Evolutionary conservation across 805 yeast species (phyloP).

Genomic region (Teunomyces tritomae): DNA sequence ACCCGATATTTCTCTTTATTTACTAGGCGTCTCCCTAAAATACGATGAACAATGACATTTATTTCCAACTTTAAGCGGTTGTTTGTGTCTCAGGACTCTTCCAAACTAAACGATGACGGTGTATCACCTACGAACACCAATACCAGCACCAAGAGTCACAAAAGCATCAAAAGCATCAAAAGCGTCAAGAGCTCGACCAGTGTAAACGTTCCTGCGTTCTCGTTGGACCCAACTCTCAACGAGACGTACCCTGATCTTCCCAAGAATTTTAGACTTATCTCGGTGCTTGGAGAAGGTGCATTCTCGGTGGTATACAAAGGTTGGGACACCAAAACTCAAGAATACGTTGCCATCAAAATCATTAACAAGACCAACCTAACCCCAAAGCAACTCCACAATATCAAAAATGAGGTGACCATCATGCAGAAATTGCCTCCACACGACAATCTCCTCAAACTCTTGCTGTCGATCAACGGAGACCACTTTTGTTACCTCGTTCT

Average conservation of each 20-base stretch:
- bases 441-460: slow-evolving; percentile 56
- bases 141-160: neutral
- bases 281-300: slow-evolving; percentile 77
- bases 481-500: slow-evolving; percentile 59
- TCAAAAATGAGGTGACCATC: slow-evolving; percentile 68
- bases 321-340: slow-evolving; percentile 40
- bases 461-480: slow-evolving; percentile 51
- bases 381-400: slow-evolving; percentile 50
- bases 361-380: slow-evolving; percentile 61
- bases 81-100: slow-evolving; percentile 5
- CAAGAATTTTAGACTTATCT: slow-evolving; percentile 26
- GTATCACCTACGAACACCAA: neutral
- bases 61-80: slow-evolving; percentile 12
- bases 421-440: slow-evolving; percentile 53
- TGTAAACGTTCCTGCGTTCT: slow-evolving; percentile 3
- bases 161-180: neutral
- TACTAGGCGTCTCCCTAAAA: neutral
- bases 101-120: neutral
- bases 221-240: slow-evolving; percentile 8
- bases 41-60: slow-evolving; percentile 2
- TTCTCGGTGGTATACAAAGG: slow-evolving; percentile 85
- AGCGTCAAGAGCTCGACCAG: neutral
- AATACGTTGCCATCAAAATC: slow-evolving; percentile 68
- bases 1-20: neutral
- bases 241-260: slow-evolving; percentile 24